phyloP scores from a whole-genome alignment of 257 asterid species.

The Paulownia fortunei region DNA sequence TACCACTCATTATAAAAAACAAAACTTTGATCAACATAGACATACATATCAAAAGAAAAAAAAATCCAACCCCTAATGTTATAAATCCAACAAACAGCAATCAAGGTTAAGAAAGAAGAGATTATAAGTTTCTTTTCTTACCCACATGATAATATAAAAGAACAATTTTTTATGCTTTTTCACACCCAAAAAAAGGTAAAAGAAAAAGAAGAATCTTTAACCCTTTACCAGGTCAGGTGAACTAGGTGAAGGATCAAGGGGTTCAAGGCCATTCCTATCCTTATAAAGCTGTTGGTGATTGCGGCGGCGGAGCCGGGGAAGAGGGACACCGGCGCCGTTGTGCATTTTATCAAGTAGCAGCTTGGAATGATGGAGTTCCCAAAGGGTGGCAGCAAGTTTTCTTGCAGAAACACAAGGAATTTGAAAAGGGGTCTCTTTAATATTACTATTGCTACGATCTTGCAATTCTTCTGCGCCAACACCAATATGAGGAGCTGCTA shows the following conservation, averaged over 20 bases:
- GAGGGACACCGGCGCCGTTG: slow-evolving; percentile 49
- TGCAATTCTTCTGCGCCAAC: slow-evolving; percentile 24
- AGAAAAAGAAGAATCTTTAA: not conserved
- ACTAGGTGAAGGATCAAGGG: slow-evolving; percentile 68
- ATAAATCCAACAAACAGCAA: not conserved
- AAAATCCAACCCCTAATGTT: not conserved
- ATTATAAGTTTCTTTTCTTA: not conserved
- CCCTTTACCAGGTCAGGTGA: slow-evolving; percentile 72
- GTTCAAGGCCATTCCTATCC: slow-evolving; percentile 46
- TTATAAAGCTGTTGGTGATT: slow-evolving; percentile 51
- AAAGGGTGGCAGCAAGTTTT: slow-evolving; percentile 82
- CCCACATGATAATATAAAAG: not conserved
- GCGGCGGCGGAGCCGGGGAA: slow-evolving; percentile 71
- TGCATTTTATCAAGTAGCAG: slow-evolving; percentile 66
- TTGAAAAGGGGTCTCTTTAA: slow-evolving; percentile 28
- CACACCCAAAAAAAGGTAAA: not conserved
- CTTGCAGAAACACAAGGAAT: slow-evolving; percentile 67
- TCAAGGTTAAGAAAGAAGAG: not conserved
- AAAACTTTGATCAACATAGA: not conserved
- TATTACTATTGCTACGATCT: slow-evolving; percentile 25
- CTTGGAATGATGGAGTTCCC: slow-evolving; percentile 77
- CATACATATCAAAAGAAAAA: not conserved
- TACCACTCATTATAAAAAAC: not conserved
- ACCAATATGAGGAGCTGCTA: slow-evolving; percentile 15
- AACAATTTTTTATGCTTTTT: not conserved